Evolutionary conservation across 1,139 yeast genomes (phyloP), one percentile per base, ranked within the genome.

Genomic region (Blastobotrys apis): DNA sequence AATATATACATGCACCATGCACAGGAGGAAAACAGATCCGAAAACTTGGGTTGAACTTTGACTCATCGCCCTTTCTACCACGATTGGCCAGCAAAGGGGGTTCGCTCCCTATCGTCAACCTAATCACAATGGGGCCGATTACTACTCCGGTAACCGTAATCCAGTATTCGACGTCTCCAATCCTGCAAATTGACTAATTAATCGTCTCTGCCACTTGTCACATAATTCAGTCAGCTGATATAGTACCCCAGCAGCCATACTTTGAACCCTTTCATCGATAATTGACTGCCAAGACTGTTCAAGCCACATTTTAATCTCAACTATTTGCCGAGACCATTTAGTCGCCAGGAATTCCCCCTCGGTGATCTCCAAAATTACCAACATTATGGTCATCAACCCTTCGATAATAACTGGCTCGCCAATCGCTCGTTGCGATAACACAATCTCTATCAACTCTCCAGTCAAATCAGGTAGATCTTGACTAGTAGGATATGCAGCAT

Each of bases 401-500:
- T 78, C 83, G 2, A 73, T 39, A 3, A 64, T 47, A 6, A 57
- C 52, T 0, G 59, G 43, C 15, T 60, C 62, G 32, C 49, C 43
- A 29, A 52, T 46, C 25, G 46, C 25, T 5, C 60, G 47, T 22
- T 56, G 47, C 12, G 53, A 37, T 20, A 56, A 56, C 1, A 72
- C 56, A 3, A 81, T 58, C 1, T 67, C 62, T 17, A 81, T 53
- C 44, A 72, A 63, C 52, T 81, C 90, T 3, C 66, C 61, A 1
- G 77, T 66, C 86, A 83, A 81, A 34, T 78, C 84, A 1, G 66
- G 62, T 17, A 78, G 53, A 45, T 77, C 75, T 0, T 64, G 54
- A 0, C 76, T 66, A 0, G 77, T 62, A 0, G 87, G 86, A 50
- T 74, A 74, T 0, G 84, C 79, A 41, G 80, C 67, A 44, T 78